These are phyloP conservation scores for Trichomonas tenax DNA, from an alignment of 208 protist genomes.

Conservation along the genomic window DNA sequence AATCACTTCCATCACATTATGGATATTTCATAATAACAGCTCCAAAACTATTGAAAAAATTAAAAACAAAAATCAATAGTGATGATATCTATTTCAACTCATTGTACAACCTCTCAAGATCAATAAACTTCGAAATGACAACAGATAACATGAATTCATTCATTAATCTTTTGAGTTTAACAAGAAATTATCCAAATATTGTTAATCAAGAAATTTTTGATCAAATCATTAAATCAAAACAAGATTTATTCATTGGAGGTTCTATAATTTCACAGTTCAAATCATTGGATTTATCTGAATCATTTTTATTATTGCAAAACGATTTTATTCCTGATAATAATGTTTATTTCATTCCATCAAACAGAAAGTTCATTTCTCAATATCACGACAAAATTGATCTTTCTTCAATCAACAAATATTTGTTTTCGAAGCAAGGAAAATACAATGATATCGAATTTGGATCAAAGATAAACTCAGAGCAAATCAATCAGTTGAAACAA, in stretches of 20 bases:
- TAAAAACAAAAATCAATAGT: background rate
- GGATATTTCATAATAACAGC: background rate
- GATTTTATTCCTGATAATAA: background rate
- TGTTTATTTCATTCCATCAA: background rate
- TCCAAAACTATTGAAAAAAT: background rate
- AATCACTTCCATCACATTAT: background rate
- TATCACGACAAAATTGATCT: background rate
- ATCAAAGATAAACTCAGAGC: background rate
- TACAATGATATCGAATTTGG: background rate
- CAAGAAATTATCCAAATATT: background rate
- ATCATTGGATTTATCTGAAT: background rate
- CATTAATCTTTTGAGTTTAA: background rate
- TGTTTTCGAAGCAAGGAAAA: background rate
- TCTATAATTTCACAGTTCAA: background rate
- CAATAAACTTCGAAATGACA: background rate
- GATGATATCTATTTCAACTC: background rate
- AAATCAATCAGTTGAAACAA: background rate
- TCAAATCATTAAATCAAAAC: background rate
- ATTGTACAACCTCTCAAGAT: background rate
- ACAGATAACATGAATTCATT: background rate
- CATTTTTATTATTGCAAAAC: background rate
- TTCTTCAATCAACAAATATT: background rate
- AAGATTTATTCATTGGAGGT: background rate
- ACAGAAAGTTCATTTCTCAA: background rate
- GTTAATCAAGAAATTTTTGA: background rate